Evolutionary conservation across 1,284 basidiomycete species (phyloP).

Genomic region (Exobasidium cylindrosporum): DNA sequence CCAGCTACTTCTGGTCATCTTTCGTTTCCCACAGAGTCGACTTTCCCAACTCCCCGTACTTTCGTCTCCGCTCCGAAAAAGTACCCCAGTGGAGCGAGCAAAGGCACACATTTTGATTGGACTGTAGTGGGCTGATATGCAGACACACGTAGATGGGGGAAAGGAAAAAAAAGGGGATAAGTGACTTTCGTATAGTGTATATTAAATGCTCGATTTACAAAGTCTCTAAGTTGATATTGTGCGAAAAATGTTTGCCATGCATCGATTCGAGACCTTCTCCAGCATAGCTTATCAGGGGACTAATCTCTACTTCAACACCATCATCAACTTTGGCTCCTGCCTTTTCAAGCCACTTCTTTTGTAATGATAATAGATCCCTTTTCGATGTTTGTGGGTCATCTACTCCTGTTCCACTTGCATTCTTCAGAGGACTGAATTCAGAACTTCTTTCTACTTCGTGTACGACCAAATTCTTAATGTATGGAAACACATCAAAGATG

Average conservation of each 20-base stretch:
- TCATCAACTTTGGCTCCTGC: conserved; percentile 73
- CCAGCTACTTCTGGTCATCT: conserved; percentile 9
- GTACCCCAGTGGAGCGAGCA: conserved; percentile 9
- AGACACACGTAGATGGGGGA: no score
- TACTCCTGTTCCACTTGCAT: conserved; percentile 88
- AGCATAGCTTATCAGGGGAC: conserved; percentile 81
- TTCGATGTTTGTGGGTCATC: conserved; percentile 89
- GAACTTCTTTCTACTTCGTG: conserved; percentile 83
- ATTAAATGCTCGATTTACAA: not conserved
- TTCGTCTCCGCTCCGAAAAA: not conserved
- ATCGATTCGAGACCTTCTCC: conserved; percentile 84
- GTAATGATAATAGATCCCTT: conserved; percentile 84
- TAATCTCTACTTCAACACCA: conserved; percentile 80
- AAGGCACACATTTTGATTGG: conserved; percentile 8
- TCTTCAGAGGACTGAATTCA: conserved; percentile 96
- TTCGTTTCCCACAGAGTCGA: conserved; percentile 1
- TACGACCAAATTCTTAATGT: conserved; percentile 73
- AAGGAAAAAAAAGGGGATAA: no score
- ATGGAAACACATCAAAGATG: conserved; percentile 98
- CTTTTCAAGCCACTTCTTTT: conserved; percentile 74
- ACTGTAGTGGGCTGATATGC: not conserved
- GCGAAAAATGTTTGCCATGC: conserved; percentile 70
- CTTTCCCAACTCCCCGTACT: conserved; percentile 12
- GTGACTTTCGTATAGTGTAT: no score
- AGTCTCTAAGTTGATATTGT: conserved; percentile 17